phyloP scores from a whole-genome alignment of 495 filamentous ascomycete genomes.

The Diplogelasinospora grovesii region DNA sequence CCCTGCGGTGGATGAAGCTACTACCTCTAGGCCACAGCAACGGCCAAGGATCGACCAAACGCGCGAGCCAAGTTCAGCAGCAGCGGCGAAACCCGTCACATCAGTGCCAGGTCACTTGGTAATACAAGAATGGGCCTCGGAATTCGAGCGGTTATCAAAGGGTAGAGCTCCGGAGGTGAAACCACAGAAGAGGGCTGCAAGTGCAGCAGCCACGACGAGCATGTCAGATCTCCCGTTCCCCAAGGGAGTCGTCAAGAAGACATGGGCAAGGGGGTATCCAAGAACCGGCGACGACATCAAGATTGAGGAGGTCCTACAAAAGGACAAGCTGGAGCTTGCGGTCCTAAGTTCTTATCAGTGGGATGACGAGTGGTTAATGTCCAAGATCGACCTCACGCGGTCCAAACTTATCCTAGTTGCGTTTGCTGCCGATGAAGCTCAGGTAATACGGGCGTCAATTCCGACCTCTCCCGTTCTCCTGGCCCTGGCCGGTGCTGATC shows the following conservation, averaged over 20 bases:
- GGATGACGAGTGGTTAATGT: conserved; percentile 52
- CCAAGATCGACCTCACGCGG: conserved; percentile 31
- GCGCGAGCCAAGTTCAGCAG: background rate
- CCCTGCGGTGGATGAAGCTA: background rate
- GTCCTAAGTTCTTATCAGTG: conserved; percentile 83
- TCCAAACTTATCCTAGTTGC: conserved; percentile 40
- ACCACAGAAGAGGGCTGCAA: no score
- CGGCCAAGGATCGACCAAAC: conserved; percentile 18
- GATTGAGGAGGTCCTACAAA: conserved; percentile 83
- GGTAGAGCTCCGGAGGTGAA: no score
- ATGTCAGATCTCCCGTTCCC: conserved; percentile 51
- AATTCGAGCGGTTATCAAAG: no score
- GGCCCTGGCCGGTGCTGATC: no score
- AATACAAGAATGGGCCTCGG: no score
- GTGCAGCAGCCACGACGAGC: background rate
- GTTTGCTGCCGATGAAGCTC: conserved; percentile 38
- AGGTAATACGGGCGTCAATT: conserved; percentile 27
- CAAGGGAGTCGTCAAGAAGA: conserved; percentile 72
- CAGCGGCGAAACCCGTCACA: background rate
- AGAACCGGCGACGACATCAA: conserved; percentile 68
- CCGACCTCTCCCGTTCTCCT: no score
- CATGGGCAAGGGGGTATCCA: conserved; percentile 54
- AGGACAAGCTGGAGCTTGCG: conserved; percentile 60
- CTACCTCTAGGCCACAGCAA: conserved; percentile 15
- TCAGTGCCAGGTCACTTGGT: no score